A percentile compares a stretch with the other conserved stretches of the same genome.
Evolutionary conservation across 1,139 yeast genomes (phyloP).

Genomic region (Blastobotrys aristatus): DNA sequence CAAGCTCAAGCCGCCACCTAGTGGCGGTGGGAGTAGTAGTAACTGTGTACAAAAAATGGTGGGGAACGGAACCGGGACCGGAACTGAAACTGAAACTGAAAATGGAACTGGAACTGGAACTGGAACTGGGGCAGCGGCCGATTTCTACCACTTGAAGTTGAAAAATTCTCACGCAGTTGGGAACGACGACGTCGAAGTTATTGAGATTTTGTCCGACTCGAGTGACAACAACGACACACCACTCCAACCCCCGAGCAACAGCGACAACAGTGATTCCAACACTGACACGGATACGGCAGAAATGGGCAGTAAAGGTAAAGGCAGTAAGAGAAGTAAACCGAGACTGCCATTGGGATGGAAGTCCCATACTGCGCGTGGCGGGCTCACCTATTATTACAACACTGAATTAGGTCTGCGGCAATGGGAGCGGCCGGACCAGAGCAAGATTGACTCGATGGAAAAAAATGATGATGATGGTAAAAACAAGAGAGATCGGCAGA

Average conservation of each 20-base stretch:
- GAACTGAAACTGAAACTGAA: no score
- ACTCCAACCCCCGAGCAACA: neutral
- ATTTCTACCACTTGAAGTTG: no score
- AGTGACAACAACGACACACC: neutral
- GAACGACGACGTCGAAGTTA: neutral
- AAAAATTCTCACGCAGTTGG: neutral
- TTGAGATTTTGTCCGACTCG: neutral
- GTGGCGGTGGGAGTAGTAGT: no score
- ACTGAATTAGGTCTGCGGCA: constrained; percentile 43
- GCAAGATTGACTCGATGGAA: constrained; percentile 2
- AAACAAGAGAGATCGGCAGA: constrained; percentile 4
- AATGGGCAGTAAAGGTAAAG: neutral
- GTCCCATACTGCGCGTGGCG: constrained; percentile 30
- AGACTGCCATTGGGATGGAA: constrained; percentile 34
- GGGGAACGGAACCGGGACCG: no score
- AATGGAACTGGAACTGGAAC: no score
- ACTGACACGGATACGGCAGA: no score
- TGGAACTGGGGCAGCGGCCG: no score
- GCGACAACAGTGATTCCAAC: constrained; percentile 6
- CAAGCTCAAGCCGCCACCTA: no score
- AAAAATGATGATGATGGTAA: neutral
- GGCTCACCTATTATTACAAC: constrained; percentile 50
- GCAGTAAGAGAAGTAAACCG: neutral
- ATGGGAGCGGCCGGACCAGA: constrained; percentile 53
- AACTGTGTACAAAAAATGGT: no score